These are phyloP conservation scores for Ceratorhiza oryzae-sativae DNA, from an alignment of 1,284 basidiomycete genomes.

Conservation along the genomic window DNA sequence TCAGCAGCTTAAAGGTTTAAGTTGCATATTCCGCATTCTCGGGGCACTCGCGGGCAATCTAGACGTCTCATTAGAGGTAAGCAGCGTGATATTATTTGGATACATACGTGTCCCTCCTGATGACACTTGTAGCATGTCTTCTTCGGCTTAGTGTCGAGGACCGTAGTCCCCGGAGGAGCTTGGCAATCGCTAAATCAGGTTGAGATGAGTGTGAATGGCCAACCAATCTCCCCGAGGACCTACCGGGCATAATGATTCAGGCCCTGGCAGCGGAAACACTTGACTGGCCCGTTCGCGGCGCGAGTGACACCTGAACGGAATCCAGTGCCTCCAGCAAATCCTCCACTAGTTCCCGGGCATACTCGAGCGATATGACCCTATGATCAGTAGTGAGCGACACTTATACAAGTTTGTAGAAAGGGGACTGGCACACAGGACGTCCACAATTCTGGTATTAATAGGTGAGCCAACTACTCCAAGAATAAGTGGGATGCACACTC, in stretches of 20 bases:
- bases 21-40: slow-evolving; percentile 57
- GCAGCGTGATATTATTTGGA: not conserved
- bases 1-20: not conserved
- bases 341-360: slow-evolving; percentile 63
- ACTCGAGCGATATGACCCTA: slow-evolving; percentile 73
- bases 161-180: slow-evolving; percentile 66
- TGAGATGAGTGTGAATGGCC: not conserved
- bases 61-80: slow-evolving; percentile 41
- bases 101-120: slow-evolving; percentile 78
- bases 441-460: slow-evolving; percentile 67
- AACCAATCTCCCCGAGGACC: not conserved
- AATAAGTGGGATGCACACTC: slow-evolving; percentile 48
- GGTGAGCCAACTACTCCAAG: not conserved
- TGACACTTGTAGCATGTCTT: slow-evolving; percentile 84
- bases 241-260: slow-evolving; percentile 84
- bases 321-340: slow-evolving; percentile 46
- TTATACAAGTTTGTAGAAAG: not conserved
- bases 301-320: slow-evolving; percentile 50
- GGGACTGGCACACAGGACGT: slow-evolving; percentile 58
- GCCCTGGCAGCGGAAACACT: slow-evolving; percentile 83
- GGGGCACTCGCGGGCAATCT: slow-evolving; percentile 83
- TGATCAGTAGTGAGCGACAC: not conserved
- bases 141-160: slow-evolving; percentile 62
- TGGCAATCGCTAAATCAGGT: slow-evolving; percentile 69
- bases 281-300: slow-evolving; percentile 58